These are phyloP conservation scores for Xylaria bambusicola DNA, from an alignment of 495 filamentous ascomycete species.

Conservation along the genomic window DNA sequence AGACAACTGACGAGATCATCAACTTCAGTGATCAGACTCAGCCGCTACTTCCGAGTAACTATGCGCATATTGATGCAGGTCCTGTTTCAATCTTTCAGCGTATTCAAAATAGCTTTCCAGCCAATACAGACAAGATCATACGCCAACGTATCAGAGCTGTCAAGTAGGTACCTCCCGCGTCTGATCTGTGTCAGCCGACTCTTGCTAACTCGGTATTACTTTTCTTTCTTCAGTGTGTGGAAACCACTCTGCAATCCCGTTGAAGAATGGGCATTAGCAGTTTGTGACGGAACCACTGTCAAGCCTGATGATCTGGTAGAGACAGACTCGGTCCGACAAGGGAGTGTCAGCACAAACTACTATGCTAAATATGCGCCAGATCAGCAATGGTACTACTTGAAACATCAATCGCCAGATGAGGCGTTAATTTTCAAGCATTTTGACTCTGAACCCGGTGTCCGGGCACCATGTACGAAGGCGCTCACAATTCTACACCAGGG, in stretches of 20 bases:
- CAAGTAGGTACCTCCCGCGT: not conserved
- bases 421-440: conserved; percentile 38
- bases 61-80: not conserved
- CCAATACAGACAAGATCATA: not conserved
- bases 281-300: conserved; percentile 35
- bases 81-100: not conserved
- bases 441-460: conserved; percentile 22
- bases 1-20: not conserved
- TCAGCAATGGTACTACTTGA: conserved; percentile 37
- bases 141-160: conserved; percentile 1
- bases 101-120: not conserved
- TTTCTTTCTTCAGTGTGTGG: conserved; percentile 30
- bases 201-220: not conserved
- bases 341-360: conserved; percentile 29
- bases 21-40: conserved; percentile 1
- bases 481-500: not conserved
- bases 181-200: not conserved
- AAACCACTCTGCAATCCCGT: conserved; percentile 29
- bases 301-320: conserved; percentile 28
- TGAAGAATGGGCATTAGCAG: conserved; percentile 36
- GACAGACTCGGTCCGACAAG: conserved; percentile 27
- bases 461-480: conserved; percentile 10
- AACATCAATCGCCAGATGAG: conserved; percentile 30
- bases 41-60: not conserved
- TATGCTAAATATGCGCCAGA: conserved; percentile 26